Base-by-base conservation (phyloP, 192 early-diverging fungal genomes). In the Coemansia aciculifera region DNA sequence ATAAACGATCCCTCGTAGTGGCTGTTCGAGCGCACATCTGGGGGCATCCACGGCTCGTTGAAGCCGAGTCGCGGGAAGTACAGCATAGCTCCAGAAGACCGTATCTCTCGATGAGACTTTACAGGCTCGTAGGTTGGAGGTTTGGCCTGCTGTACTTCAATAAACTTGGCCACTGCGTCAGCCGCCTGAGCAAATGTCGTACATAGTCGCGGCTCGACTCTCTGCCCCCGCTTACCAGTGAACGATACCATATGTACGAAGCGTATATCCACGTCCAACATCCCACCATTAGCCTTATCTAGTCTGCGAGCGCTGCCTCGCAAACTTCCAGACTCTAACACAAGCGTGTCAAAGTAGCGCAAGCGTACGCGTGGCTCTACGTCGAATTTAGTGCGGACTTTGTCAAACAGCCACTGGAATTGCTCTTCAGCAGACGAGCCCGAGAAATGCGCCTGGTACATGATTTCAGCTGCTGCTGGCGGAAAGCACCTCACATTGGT, bases 311-410 rank as follows among this genome's bases (percentile, higher is more conserved):
- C 51, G 0, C 17, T 12, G 9, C 57, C 59, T 3, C 17, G n/a
- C 4, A 70, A 11, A 10, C 46, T 40, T 2, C 56, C 64, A 5
- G 64, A 39, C 31, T 77, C 75, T 3, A 77, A 31, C n/a, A 77
- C n/a, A n/a, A 59, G 23, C 38, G 60, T 19, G 19, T 77, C 75
- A 62, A 72, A 77, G 54, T 65, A 72, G 23, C 69, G 69, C 57
- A 57, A 38, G 19, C 69, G 65, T 7, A 72, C 46, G 17, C 2
- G 59, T 49, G 44, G 23, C 24, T 77, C 74, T n/a, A 68, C 46
- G 15, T 68, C 57, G 21, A 72, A 67, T 46, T 67, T 63, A 40
- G 60, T 64, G n/a, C 27, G 6, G 3, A 36, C 17, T 3, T 61
- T 19, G 32, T 17, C 37, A 17, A 68, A 62, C 40, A 68, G 54